Percentiles rank a stretch among this genome's conserved stretches.
These are phyloP conservation scores for Daldinia sp. DNA, from an alignment of 2,329 filamentous ascomycete species.

Conservation along the genomic window DNA sequence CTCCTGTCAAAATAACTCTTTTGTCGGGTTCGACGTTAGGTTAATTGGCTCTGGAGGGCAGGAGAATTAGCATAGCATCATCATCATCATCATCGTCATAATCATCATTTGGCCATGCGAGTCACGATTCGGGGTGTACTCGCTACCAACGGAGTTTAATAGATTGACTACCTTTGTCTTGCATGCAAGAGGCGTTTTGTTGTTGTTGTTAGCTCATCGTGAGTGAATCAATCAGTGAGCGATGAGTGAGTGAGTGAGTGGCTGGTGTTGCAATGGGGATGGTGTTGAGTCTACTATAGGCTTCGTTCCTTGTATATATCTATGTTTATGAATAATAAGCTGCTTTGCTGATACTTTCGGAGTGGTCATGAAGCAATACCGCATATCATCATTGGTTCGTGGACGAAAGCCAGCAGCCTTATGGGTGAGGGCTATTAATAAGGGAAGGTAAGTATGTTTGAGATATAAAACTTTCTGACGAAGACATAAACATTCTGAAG, in stretches of 20 bases:
- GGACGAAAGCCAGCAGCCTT: too few species aligned
- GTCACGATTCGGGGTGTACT: conserved; percentile 9
- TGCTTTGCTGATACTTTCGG: not conserved
- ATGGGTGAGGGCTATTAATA: too few species aligned
- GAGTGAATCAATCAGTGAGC: not conserved
- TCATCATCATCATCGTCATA: not conserved
- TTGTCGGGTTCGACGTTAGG: not conserved
- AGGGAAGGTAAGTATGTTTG: too few species aligned
- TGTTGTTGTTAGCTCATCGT: not conserved
- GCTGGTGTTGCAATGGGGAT: too few species aligned
- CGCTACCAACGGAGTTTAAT: conserved; percentile 4
- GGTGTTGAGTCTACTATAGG: not conserved
- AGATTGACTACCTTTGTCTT: not conserved
- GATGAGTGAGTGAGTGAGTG: not conserved
- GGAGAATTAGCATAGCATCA: conserved; percentile 14
- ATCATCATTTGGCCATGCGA: conserved; percentile 21
- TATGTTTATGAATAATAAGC: not conserved
- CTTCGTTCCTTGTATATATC: not conserved
- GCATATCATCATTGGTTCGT: too few species aligned
- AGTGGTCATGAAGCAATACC: too few species aligned
- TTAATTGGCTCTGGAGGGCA: not conserved
- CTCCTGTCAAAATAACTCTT: not conserved
- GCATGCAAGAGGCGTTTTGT: conserved; percentile 5
- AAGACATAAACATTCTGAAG: too few species aligned
- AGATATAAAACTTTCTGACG: too few species aligned